Evolutionary conservation across 441 rosid genomes (phyloP), one percentile per base, ranked within the genome.

Genomic region (Pelargonium myrrhifolium): DNA sequence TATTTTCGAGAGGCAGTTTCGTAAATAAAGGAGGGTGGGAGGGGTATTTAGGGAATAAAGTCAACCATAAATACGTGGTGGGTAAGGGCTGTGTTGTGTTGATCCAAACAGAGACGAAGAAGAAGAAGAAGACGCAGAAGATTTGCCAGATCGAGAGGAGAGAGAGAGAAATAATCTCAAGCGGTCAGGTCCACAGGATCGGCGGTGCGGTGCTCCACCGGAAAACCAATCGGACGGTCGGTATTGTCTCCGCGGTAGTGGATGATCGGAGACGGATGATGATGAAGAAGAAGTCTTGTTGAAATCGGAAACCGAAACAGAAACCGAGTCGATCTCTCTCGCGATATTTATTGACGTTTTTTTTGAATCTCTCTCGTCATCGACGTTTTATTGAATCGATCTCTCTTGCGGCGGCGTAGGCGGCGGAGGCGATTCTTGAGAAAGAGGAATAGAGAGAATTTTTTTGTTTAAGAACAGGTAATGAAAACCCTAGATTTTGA

Each of bases 401-500:
- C 74, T 68, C 73, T 26, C 56, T 75, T 62, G 73, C 74, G 14
- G 60, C 75, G n/a, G 63, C 40, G 70, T 22, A 22, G 59, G 73
- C 74, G n/a, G 60, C 75, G n/a, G 62, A 31, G 70, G 59, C 59
- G 59, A 22, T 15, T 53, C 18, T 53, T 53, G 59, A 6, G 59
- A 21, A 53, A 21, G 59, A 17, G 59, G 4, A 17, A n/a, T 51
- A 51, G 58, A 51, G 21, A 51, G 7, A 20, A 15, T 61, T 75
- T 70, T 76, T 69, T 64, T n/a, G 59, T 56, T 74, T 69, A 43
- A 58, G 42, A 67, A 70, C 79, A 81, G 79, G 82, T 81, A 75
- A 75, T 65, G 59, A 71, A 77, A 75, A 68, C 72, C 71, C 78
- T 79, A 77, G 74, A 67, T 71, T 74, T 78, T 70, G 72, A 78